Evolutionary conservation across 768 basidiomycete genomes (phyloP).

Genomic region (Chalciporus chontae): DNA sequence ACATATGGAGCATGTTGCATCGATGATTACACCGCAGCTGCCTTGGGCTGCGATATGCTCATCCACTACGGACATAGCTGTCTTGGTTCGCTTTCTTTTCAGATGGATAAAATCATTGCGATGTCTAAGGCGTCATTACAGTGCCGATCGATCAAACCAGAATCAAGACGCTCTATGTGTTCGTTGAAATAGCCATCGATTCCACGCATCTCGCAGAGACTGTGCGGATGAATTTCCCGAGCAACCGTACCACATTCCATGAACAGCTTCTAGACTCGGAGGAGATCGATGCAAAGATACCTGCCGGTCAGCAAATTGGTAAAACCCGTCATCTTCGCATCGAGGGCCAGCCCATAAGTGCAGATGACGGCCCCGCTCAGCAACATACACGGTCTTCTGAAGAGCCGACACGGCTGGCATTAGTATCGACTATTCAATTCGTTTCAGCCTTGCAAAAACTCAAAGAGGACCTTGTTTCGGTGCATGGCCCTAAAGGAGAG

Average conservation of each 20-base stretch:
- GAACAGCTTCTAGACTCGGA: slow-evolving; percentile 60
- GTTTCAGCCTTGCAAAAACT: slow-evolving; percentile 87
- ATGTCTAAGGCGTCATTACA: slow-evolving; percentile 29
- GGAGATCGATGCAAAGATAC: slow-evolving; percentile 42
- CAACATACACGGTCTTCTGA: slow-evolving; percentile 14
- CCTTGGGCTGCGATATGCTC: slow-evolving; percentile 96
- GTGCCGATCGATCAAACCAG: slow-evolving; percentile 94
- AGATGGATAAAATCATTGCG: not conserved
- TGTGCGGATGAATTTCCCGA: slow-evolving; percentile 86
- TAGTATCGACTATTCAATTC: slow-evolving; percentile 98
- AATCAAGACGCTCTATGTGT: slow-evolving; percentile 94
- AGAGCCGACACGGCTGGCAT: slow-evolving; percentile 67
- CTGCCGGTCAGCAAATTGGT: slow-evolving; percentile 43
- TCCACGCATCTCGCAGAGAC: slow-evolving; percentile 78
- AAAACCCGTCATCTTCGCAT: slow-evolving; percentile 54
- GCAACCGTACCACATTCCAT: slow-evolving; percentile 62
- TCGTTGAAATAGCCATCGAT: slow-evolving; percentile 96
- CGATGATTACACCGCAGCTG: slow-evolving; percentile 95
- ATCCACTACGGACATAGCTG: slow-evolving; percentile 98
- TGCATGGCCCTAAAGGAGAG: slow-evolving; percentile 22
- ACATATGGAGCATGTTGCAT: slow-evolving; percentile 99
- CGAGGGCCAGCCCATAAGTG: slow-evolving; percentile 35
- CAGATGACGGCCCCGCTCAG: slow-evolving; percentile 8
- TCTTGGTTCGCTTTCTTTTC: slow-evolving; percentile 59
- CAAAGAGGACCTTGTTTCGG: slow-evolving; percentile 67